These are phyloP conservation scores for Solanum sitiens DNA, from an alignment of 257 asterid species.

Conservation along the genomic window DNA sequence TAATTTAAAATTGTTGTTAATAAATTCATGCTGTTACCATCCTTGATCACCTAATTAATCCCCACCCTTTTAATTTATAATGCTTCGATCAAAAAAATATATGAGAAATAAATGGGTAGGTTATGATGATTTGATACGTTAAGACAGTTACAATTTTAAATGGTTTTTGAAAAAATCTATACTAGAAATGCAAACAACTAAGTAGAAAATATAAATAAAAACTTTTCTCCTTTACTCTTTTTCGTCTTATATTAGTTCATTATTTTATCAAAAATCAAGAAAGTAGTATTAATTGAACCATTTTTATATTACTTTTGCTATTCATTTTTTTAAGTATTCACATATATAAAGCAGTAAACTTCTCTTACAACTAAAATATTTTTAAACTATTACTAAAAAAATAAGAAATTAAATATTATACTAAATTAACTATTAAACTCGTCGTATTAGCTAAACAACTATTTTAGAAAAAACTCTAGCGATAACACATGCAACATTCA, in stretches of 20 bases:
- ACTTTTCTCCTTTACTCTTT: too few species aligned
- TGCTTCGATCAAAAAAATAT: not conserved
- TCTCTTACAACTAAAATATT: not conserved
- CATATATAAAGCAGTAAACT: not conserved
- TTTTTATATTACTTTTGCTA: too few species aligned
- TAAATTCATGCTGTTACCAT: not conserved
- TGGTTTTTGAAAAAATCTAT: not conserved
- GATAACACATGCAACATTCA: not conserved
- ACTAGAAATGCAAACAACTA: not conserved
- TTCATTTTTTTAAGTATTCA: too few species aligned
- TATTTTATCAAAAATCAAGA: too few species aligned
- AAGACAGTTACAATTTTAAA: not conserved
- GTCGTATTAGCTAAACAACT: not conserved
- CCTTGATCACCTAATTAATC: not conserved
- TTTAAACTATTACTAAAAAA: not conserved
- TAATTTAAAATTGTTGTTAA: not conserved
- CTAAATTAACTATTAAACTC: not conserved
- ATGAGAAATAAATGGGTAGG: not conserved
- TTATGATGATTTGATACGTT: not conserved
- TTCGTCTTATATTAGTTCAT: too few species aligned
- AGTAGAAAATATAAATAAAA: not conserved
- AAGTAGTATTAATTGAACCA: too few species aligned
- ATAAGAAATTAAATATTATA: not conserved
- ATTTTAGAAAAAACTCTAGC: not conserved
- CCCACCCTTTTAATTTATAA: not conserved